Base-by-base conservation (phyloP, 352 stramenopile genomes). In the Elongisporangium prolatum region DNA sequence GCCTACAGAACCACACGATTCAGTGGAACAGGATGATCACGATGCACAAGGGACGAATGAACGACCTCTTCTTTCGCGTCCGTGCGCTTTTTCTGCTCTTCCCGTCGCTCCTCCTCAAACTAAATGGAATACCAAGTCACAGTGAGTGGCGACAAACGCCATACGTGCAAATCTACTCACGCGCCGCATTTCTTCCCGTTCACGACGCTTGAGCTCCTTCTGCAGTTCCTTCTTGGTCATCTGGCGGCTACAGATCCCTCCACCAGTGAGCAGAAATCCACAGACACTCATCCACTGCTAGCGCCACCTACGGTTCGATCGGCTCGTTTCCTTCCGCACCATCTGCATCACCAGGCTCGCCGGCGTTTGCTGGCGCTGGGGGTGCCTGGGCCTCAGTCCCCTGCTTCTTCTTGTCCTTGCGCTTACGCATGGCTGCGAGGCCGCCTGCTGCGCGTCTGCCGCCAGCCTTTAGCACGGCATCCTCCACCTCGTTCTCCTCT, bases 181-280 rank as follows among this genome's bases (percentile, higher is more conserved):
- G 59, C 63, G 71, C n/a, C 84, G 84, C 55, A 89, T 63, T 37
- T 89, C 74, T 61, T 93, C 84, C 4, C 79, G 73, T 67, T 93
- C 84, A 44, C 74, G 80, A 56, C 76, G 79, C 68, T 91, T 90
- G 8, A 87, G 67, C 51, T 90, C 84, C 71, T 91, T 91, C 57
- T 86, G 74, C 51, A 93, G 60, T 61, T 91, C 84, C 44, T 84
- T 88, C 72, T 87, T 88, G 25, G 74, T 88, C 77, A 88, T 85
- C 44, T 68, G 67, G 57, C 68, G 69, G 18, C 75, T 56, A 14
- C 44, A 14, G 61, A 13, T 2, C 6, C 51, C 16, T 21, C 48
- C 28, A 56, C 13, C 24, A 54, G 13, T 54, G 1, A 60, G 28
- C 48, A 37, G n/a, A n/a, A n/a, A n/a, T n/a, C n/a, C n/a, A n/a